Evolutionary conservation across 2,329 filamentous ascomycete species (phyloP).

Genomic region (Thelonectria blattea): DNA sequence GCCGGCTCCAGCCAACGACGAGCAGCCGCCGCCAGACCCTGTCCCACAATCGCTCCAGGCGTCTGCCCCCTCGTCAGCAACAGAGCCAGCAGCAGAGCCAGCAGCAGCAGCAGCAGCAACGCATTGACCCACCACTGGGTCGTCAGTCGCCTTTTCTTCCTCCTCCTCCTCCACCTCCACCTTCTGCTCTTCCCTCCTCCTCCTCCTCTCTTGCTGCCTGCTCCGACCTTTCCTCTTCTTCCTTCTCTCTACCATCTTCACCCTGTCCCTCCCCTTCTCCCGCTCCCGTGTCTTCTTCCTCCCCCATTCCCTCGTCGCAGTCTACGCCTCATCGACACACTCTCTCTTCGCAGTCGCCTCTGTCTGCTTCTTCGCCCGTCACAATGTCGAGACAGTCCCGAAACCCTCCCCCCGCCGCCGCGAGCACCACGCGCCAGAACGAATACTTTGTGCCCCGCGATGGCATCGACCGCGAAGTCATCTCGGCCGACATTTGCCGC

Average conservation of each 20-base stretch:
- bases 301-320: conserved; percentile 20
- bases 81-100: too few species aligned
- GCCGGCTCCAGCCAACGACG: conserved; percentile 36
- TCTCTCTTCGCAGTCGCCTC: conserved; percentile 28
- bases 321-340: conserved; percentile 27
- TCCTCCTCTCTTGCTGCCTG: conserved; percentile 33
- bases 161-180: conserved; percentile 38
- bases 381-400: conserved; percentile 50
- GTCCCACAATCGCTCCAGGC: conserved; percentile 37
- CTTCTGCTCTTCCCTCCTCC: too few species aligned
- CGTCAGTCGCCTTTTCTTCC: conserved; percentile 40
- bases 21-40: conserved; percentile 34
- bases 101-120: conserved; percentile 19
- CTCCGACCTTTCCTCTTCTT: conserved; percentile 28
- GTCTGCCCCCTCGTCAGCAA: conserved; percentile 35
- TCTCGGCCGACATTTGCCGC: conserved; percentile 83
- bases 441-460: conserved; percentile 83
- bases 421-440: conserved; percentile 64
- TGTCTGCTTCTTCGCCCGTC: conserved; percentile 29
- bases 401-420: conserved; percentile 44
- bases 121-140: conserved; percentile 37
- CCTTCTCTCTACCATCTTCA: conserved; percentile 30
- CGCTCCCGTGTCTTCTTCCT: too few species aligned
- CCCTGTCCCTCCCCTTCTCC: conserved; percentile 28
- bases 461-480: conserved; percentile 83